Base-by-base conservation (phyloP, 75 land plant genomes). In the Chamaecyparis obtusa region DNA sequence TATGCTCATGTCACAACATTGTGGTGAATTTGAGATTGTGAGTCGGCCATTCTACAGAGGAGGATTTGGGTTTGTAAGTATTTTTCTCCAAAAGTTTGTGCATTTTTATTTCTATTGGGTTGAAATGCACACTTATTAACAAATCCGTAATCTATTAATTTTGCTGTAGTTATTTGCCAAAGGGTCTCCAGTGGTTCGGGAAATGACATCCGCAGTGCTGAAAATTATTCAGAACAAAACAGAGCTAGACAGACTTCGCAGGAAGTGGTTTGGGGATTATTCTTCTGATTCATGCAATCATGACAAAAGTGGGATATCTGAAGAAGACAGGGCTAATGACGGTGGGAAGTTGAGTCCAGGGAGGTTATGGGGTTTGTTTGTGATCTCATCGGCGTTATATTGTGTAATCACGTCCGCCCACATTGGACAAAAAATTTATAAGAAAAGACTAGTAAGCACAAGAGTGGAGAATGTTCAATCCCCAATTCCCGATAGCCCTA, bases 161-260 rank as follows among this genome's bases (percentile, higher is more conserved):
- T 24, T 67, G 71, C 30, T 67, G 71, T 67, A 67, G 71, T 67
- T 67, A 67, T 67, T 67, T 67, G 71, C n/a, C 71, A 67, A 67
- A 67, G 71, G 71, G 71, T 67, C 30, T 67, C 71, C 71, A 24
- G 71, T 67, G 30, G 71, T 67, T 67, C 30, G 0, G 7, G 30
- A 67, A 24, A 67, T 67, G 69, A 64, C n/a, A 67, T 67, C 30
- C 5, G 71, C 71, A 67, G 71, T 67, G 71, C 71, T 67, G 30
- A 67, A 27, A 3, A 67, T 67, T 24, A 67, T 15, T 24, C 71
- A 67, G n/a, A 67, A 67, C 71, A 67, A 27, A 67, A 21, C 71
- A 67, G n/a, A 67, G 30, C 30, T 27, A 27, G n/a, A 67, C 0
- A 8, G 5, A 5, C 15, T 67, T 67, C 71, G 71, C 30, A 67